Conservation (phyloP, 1,284 basidiomycete genomes). For the Ustilago curta region DNA sequence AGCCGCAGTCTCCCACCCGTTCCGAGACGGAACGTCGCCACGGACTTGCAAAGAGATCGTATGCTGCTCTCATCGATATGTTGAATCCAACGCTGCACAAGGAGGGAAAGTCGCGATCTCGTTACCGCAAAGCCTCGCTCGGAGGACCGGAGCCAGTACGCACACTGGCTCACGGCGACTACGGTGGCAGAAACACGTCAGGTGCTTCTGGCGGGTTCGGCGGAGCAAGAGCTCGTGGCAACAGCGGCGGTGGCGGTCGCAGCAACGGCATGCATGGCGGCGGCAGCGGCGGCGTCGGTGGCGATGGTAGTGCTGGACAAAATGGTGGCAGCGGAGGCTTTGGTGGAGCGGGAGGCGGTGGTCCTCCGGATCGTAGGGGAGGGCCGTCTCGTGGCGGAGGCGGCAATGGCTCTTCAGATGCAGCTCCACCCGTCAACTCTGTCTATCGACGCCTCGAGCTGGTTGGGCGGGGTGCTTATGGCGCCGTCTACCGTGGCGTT, state of each 20-base stretch:
- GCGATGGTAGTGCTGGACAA: conserved; percentile 8
- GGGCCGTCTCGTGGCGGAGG: conserved; percentile 20
- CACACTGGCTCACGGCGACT: conserved; percentile 22
- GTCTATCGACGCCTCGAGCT: conserved; percentile 64
- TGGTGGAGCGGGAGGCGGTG: conserved; percentile 40
- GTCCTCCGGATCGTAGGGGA: conserved; percentile 37
- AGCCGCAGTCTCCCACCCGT: conserved; percentile 18
- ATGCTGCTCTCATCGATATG: conserved; percentile 47
- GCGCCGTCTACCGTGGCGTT: conserved; percentile 70
- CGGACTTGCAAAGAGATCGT: conserved; percentile 45
- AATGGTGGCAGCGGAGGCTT: conserved; percentile 17
- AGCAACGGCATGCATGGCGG: conserved; percentile 16
- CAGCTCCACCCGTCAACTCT: conserved; percentile 35
- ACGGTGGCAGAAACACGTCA: conserved; percentile 23
- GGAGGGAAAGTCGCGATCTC: conserved; percentile 25
- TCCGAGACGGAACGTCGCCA: conserved; percentile 31
- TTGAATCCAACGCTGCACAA: conserved; percentile 45
- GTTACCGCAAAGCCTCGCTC: conserved; percentile 14
- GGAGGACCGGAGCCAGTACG: conserved; percentile 6
- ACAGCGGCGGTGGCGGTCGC: conserved; percentile 12
- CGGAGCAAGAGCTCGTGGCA: conserved; percentile 24
- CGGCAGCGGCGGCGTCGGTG: conserved; percentile 7
- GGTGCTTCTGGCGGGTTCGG: conserved; percentile 5
- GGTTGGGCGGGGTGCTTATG: conserved; percentile 67
- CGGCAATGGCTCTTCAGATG: conserved; percentile 22